Evolutionary conservation across 2,329 filamentous ascomycete species (phyloP).

Genomic region (Alternaria viburni): DNA sequence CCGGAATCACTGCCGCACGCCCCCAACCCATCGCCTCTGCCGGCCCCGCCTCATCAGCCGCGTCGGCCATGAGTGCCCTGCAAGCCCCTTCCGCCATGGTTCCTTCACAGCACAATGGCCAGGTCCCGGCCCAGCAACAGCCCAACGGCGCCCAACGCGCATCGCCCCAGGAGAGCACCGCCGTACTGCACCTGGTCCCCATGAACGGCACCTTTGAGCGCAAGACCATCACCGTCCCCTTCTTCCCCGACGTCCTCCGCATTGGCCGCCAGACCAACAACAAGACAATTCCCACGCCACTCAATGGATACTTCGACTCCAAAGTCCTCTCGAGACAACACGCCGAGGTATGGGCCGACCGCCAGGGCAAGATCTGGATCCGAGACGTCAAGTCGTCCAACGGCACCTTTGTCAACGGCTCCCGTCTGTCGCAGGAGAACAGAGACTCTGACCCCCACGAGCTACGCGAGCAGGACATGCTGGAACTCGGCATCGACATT

Average conservation of each 20-base stretch:
- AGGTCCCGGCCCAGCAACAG: constrained; percentile 60
- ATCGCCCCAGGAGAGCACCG: constrained; percentile 65
- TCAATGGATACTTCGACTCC: constrained; percentile 97
- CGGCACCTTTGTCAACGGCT: constrained; percentile 95
- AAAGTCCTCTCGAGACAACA: constrained; percentile 97
- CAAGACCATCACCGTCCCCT: constrained; percentile 94
- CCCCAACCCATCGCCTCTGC: constrained; percentile 66
- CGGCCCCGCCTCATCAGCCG: constrained; percentile 64
- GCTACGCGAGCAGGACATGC: constrained; percentile 84
- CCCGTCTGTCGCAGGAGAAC: constrained; percentile 89
- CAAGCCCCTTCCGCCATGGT: constrained; percentile 68
- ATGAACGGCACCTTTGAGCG: constrained; percentile 97
- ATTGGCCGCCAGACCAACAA: constrained; percentile 97
- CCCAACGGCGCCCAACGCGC: constrained; percentile 62
- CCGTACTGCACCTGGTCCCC: constrained; percentile 83
- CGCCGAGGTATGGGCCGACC: constrained; percentile 91
- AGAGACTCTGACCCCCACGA: constrained; percentile 96
- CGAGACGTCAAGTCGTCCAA: constrained; percentile 98
- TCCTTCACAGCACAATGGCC: constrained; percentile 72
- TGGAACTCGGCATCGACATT: constrained; percentile 97
- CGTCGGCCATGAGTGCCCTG: constrained; percentile 68
- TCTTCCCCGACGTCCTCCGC: constrained; percentile 88
- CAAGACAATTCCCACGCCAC: constrained; percentile 87
- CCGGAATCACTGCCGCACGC: constrained; percentile 66
- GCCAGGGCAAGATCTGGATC: constrained; percentile 89